Evolutionary conservation across 495 filamentous ascomycete genomes (phyloP), one percentile per base, ranked within the genome.

Genomic region (Podospora australis): DNA sequence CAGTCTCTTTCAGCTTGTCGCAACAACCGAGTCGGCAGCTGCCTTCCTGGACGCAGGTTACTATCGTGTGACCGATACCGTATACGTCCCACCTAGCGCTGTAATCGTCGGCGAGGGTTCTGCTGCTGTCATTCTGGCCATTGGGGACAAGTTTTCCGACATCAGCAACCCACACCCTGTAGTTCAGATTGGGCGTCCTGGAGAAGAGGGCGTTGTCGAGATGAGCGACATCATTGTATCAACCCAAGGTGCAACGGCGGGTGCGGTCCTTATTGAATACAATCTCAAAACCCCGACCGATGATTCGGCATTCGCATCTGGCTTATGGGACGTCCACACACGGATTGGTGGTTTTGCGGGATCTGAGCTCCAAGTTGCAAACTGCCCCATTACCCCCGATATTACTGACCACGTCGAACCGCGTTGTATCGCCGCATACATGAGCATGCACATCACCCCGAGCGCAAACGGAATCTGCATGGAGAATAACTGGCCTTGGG

Each of bases 401-500:
- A 57, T 73, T 20, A 66, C 69, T n/a, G 72, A 73, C 32, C 69
- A 62, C 6, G 72, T 79, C 48, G 60, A 66, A 51, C 68, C 65
- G n/a, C 59, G 55, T 1, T 90, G 86, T 60, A 78, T 77, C 58
- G 85, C 80, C 6, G 79, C 85, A 2, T 90, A 89, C 71, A 75
- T 90, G 68, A 77, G 89, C 44, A 70, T 97, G 28, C 88, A 94
- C 58, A 68, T 95, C 35, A 89, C 88, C 2, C 62, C 76, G 39
- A 70, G 75, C n/a, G 86, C 78, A 0, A 78, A 78, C 19, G 77
- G 82, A 13, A 52, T 79, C 8, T 92, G 95, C 63, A 65, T 95
- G 39, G 90, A 95, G 68, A 96, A 97, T 66, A 81, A 77, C 51
- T 97, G 91, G 91, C 80, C 86, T 58, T 97, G 91, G 90, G 87